These are phyloP conservation scores for Penicillium diatomitis DNA, from an alignment of 495 filamentous ascomycete genomes.

Conservation along the genomic window DNA sequence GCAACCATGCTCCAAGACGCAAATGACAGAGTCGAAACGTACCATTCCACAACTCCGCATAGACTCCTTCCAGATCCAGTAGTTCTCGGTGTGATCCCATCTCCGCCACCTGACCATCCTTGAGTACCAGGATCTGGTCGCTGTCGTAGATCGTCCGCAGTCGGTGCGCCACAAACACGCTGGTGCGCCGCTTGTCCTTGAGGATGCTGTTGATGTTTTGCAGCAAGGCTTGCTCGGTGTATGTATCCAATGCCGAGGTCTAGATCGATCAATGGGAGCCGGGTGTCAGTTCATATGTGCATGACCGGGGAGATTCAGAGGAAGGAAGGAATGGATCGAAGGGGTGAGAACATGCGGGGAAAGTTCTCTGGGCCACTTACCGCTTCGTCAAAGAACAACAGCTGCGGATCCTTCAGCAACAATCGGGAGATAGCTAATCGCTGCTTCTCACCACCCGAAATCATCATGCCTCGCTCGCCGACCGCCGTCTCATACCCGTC, in stretches of 20 bases:
- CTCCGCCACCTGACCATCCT: constrained; percentile 75
- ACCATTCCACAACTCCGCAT: constrained; percentile 88
- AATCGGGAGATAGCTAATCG: constrained; percentile 78
- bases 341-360: no score
- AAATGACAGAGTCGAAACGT: constrained; percentile 20
- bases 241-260: constrained; percentile 90
- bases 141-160: constrained; percentile 90
- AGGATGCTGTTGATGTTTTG: constrained; percentile 91
- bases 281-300: neutral
- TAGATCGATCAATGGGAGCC: constrained; percentile 11
- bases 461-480: constrained; percentile 97
- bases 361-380: constrained; percentile 29
- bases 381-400: constrained; percentile 96
- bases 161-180: constrained; percentile 88
- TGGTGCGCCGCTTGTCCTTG: constrained; percentile 79
- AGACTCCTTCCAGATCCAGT: constrained; percentile 70
- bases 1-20: no score
- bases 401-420: constrained; percentile 82
- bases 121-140: constrained; percentile 87
- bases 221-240: constrained; percentile 87
- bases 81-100: constrained; percentile 77
- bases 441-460: constrained; percentile 94
- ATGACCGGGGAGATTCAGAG: no score
- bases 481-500: constrained; percentile 88
- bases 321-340: no score